Conservation (phyloP, 2,329 filamentous ascomycete genomes). For the Meredithiella fracta region DNA sequence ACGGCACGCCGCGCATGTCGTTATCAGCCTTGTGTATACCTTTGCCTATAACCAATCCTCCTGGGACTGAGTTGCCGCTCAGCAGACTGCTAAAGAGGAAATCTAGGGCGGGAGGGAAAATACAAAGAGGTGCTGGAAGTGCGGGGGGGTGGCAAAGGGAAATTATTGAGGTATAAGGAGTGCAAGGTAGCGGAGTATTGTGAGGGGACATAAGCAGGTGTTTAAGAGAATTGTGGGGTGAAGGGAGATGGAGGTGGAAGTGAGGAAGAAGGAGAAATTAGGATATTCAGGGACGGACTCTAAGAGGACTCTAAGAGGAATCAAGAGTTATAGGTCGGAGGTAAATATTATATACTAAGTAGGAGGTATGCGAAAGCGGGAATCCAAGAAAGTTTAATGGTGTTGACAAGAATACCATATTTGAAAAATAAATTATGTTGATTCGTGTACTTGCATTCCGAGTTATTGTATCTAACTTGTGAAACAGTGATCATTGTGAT, state of each 20-base stretch:
- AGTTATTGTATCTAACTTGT: no score
- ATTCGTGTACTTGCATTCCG: no score
- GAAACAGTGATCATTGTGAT: no score
- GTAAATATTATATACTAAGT: no score
- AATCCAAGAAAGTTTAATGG: no score
- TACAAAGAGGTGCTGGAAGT: slow-evolving; percentile 15
- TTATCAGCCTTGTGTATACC: not conserved
- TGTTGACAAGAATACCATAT: no score
- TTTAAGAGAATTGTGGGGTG: slow-evolving; percentile 19
- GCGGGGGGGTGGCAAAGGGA: slow-evolving; percentile 16
- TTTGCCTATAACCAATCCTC: slow-evolving; percentile 38
- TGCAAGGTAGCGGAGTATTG: slow-evolving; percentile 35
- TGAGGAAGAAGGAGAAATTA: not conserved
- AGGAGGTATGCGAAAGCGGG: no score
- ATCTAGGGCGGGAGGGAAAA: not conserved
- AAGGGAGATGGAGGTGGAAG: not conserved
- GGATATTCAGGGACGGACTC: no score
- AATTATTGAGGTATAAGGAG: slow-evolving; percentile 23
- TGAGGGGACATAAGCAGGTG: slow-evolving; percentile 29
- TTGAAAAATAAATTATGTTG: no score
- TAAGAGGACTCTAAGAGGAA: no score
- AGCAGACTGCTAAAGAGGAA: slow-evolving; percentile 16
- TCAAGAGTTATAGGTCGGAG: no score
- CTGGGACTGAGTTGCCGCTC: slow-evolving; percentile 30
- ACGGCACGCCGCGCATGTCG: not conserved